Percentiles rank a stretch among this genome's conserved stretches.
phyloP scores from a whole-genome alignment of 768 basidiomycete species.

The Serendipita sp. region DNA sequence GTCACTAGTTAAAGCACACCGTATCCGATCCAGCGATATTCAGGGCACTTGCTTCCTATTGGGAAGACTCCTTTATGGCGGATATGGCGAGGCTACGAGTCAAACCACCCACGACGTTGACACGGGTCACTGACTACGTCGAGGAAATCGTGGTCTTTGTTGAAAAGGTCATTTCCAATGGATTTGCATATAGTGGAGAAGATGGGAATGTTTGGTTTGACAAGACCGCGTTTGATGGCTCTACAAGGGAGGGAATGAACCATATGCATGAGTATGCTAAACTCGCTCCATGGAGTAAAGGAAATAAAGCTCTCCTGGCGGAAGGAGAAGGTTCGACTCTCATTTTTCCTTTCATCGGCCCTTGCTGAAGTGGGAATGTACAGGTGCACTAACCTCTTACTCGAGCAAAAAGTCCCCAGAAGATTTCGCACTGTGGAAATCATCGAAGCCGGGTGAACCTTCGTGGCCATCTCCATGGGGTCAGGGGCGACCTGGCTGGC shows the following conservation, averaged over 20 bases:
- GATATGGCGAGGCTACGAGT: conserved; percentile 86
- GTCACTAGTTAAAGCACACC: conserved; percentile 48
- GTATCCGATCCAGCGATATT: conserved; percentile 80
- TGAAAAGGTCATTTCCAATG: conserved; percentile 67
- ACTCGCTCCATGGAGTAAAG: conserved; percentile 90
- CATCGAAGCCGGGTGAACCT: conserved; percentile 89
- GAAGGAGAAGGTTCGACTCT: conserved; percentile 67
- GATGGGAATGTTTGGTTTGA: conserved; percentile 88
- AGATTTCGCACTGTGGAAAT: conserved; percentile 98
- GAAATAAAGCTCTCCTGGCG: conserved; percentile 74
- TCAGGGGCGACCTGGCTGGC: conserved; percentile 90
- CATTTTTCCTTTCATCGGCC: neutral
- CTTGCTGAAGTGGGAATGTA: neutral
- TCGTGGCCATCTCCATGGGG: conserved; percentile 97
- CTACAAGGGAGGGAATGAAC: conserved; percentile 16
- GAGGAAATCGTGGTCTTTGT: conserved; percentile 89
- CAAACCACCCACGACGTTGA: conserved; percentile 74
- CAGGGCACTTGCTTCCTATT: conserved; percentile 62
- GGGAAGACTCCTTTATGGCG: conserved; percentile 80
- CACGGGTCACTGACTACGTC: conserved; percentile 92
- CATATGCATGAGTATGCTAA: conserved; percentile 77
- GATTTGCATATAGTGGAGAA: conserved; percentile 54
- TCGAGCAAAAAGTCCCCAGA: conserved; percentile 60
- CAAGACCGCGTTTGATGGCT: conserved; percentile 61
- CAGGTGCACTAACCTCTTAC: conserved; percentile 41